Percentiles rank a stretch among this genome's conserved stretches.
phyloP scores from a whole-genome alignment of 305 asterid genomes.

The Fraxinus platypoda region DNA sequence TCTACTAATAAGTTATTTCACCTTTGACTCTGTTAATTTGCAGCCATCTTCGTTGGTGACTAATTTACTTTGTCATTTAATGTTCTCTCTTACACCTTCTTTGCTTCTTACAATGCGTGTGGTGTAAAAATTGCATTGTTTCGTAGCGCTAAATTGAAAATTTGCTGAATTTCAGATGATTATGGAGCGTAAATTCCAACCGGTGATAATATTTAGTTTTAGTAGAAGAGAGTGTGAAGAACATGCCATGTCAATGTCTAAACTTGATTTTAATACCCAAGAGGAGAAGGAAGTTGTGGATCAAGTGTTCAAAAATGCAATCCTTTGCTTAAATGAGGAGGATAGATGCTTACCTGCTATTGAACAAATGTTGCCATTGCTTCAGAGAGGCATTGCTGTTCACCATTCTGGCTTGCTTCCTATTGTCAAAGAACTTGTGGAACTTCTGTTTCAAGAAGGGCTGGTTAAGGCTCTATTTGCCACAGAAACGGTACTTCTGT shows the following conservation, averaged over 20 bases:
- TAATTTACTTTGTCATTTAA: not conserved
- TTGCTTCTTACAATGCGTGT: not conserved
- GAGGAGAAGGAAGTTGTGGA: conserved; percentile 89
- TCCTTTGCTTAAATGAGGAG: conserved; percentile 83
- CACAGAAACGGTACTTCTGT: conserved; percentile 78
- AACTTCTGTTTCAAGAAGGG: conserved; percentile 98
- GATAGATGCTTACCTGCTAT: conserved; percentile 87
- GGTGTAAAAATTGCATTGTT: not conserved
- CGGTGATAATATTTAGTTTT: conserved; percentile 91
- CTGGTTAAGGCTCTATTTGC: conserved; percentile 98
- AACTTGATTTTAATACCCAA: conserved; percentile 80
- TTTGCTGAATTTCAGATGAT: conserved; percentile 67
- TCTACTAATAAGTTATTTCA: not conserved
- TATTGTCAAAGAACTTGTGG: conserved; percentile 90
- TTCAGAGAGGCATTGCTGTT: conserved; percentile 95
- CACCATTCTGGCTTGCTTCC: conserved; percentile 99
- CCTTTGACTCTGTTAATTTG: not conserved
- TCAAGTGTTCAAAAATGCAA: conserved; percentile 80
- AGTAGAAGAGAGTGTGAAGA: conserved; percentile 99
- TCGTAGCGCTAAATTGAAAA: conserved; percentile 18
- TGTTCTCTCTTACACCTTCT: not conserved
- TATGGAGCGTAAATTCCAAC: conserved; percentile 94
- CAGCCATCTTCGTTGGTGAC: not conserved
- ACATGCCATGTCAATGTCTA: conserved; percentile 98
- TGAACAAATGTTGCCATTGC: conserved; percentile 90